Base-by-base conservation (phyloP, 1,139 yeast genomes). In the Saccharomycopsis crataegensis region DNA sequence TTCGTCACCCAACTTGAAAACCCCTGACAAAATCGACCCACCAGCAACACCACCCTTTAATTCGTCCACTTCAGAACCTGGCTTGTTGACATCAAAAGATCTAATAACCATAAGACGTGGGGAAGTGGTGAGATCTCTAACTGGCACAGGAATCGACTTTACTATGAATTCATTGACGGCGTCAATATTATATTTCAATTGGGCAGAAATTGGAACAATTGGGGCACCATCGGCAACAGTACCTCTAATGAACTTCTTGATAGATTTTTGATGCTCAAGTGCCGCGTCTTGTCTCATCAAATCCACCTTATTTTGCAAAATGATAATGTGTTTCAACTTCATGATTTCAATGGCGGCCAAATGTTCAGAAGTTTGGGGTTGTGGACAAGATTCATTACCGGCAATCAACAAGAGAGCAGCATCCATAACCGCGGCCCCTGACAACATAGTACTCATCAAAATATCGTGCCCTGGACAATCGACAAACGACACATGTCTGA, bases 401-500 rank as follows among this genome's bases (percentile, higher is more conserved):
- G 99, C 99, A 69, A 94, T 85, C 62, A 94, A 79, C 66, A 94
- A 76, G 59, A 94, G 77, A 12, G 99, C 99, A 56, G 99, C 99
- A 72, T 94, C 99, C 99, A 94, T 94, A 62, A 94, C 99, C 14
- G 99, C 99, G 44, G 99, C 99, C 70, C 99, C 99, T 50, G 98
- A 91, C 81, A 94, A 84, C 99, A 94, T 94, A 63, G 99, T 94
- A 79, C 98, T 90, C 99, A 94, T 94, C 70, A 94, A 84, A 77
- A 94, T 93, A 78, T 94, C 99, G 87, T 94, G 99, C 70, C 99
- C 99, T 57, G 99, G 99, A 77, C 99, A 94, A 77, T 94, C 99
- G 58, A 94, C 99, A 65, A 94, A 94, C 7, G 97, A 90, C 55
- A 94, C 99, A 69, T 94, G 99, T 73, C 99, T 89, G 50, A 90